These are phyloP conservation scores for Trichosporon sp. DNA, from an alignment of 1,284 basidiomycete species.

Conservation along the genomic window DNA sequence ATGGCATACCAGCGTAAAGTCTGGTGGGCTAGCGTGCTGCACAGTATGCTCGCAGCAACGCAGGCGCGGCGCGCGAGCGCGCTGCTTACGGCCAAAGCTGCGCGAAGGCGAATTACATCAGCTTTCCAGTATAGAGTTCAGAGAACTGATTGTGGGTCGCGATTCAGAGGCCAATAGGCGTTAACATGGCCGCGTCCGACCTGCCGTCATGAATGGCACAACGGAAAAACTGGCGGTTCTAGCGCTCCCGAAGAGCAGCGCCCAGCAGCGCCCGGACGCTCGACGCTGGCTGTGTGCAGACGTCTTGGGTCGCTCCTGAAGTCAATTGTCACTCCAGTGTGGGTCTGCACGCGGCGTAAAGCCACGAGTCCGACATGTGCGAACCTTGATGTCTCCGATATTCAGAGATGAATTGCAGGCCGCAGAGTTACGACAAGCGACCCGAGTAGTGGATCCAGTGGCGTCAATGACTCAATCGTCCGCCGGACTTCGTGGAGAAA, in stretches of 20 bases:
- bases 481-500: neutral
- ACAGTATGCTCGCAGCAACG: neutral
- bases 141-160: neutral
- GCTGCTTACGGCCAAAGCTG: neutral
- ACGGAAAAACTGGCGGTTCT: neutral
- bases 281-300: neutral
- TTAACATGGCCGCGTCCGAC: neutral
- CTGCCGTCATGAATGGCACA: neutral
- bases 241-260: neutral
- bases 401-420: neutral
- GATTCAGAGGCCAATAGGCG: neutral
- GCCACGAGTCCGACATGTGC: conserved; percentile 3
- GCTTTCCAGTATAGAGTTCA: neutral
- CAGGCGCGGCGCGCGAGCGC: neutral
- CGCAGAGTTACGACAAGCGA: neutral
- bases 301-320: neutral
- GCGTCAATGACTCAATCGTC: neutral
- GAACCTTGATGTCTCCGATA: neutral
- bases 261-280: neutral
- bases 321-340: neutral
- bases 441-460: neutral
- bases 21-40: neutral
- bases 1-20: neutral
- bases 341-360: neutral
- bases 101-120: neutral